Evolutionary conservation across 1,284 basidiomycete genomes (phyloP).

Genomic region (Volvariella volvacea): DNA sequence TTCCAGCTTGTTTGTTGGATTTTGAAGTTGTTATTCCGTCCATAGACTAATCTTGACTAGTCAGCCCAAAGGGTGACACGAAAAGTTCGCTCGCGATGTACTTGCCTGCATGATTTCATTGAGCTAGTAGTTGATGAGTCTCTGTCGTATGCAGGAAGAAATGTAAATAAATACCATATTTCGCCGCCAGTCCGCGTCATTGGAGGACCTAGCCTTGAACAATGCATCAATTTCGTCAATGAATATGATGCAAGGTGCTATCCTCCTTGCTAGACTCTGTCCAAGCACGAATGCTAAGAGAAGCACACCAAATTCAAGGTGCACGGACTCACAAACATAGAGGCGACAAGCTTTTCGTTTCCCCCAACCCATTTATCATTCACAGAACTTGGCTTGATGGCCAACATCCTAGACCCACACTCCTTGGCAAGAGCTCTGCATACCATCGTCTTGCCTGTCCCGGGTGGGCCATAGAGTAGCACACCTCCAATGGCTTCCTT

Average conservation of each 20-base stretch:
- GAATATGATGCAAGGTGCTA: conserved; percentile 15
- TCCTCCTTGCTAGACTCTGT: conserved; percentile 11
- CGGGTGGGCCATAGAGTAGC: conserved; percentile 14
- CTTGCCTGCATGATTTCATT: conserved; percentile 5
- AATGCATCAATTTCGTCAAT: conserved; percentile 14
- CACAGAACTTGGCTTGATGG: conserved; percentile 10
- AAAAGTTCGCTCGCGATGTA: no score
- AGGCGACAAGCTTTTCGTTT: conserved; percentile 9
- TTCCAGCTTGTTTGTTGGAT: conserved; percentile 11
- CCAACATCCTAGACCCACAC: conserved; percentile 11
- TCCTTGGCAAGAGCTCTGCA: conserved; percentile 13
- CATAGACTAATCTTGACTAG: no score
- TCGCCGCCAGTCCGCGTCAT: conserved; percentile 3
- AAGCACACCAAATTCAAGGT: no score
- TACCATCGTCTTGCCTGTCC: conserved; percentile 14
- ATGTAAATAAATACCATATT: conserved; percentile 5
- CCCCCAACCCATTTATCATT: conserved; percentile 8
- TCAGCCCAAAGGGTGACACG: no score
- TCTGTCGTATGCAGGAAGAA: background rate
- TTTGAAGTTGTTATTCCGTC: conserved; percentile 13
- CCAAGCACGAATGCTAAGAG: background rate
- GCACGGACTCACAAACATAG: conserved; percentile 10
- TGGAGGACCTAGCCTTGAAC: conserved; percentile 9
- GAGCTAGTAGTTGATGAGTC: background rate
- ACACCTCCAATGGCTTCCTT: conserved; percentile 12